Conservation (phyloP, 208 protist genomes). For the Leishmania turanica region DNA sequence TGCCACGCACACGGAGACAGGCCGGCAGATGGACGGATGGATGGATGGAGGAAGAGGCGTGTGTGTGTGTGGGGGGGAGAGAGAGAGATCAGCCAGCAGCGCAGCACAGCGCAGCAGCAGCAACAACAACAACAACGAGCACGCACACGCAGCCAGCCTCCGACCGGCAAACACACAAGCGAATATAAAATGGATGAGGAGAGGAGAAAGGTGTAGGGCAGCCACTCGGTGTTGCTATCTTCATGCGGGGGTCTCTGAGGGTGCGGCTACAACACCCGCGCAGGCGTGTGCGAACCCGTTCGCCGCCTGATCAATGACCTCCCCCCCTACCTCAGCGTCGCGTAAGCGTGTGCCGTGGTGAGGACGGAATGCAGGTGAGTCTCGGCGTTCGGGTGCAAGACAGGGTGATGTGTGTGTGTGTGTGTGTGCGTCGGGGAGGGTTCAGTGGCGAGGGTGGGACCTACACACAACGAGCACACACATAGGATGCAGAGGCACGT, state of each 20-base stretch:
- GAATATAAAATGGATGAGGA: too few relatives aligned
- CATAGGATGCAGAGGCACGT: not conserved
- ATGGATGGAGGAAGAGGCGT: not conserved
- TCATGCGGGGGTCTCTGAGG: not conserved
- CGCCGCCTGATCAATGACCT: too few relatives aligned
- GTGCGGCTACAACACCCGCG: not conserved
- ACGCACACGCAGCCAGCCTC: not conserved
- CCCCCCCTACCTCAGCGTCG: too few relatives aligned
- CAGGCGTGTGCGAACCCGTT: too few relatives aligned
- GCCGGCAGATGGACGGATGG: not conserved
- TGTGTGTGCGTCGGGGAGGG: not conserved
- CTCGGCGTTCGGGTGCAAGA: not conserved
- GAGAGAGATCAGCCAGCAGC: conserved; percentile 9
- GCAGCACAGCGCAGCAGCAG: not conserved
- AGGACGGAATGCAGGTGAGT: not conserved
- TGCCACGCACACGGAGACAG: not conserved
- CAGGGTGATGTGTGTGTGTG: not conserved
- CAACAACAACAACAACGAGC: not conserved
- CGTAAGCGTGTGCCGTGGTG: too few relatives aligned
- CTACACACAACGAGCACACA: not conserved
- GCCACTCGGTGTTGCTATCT: not conserved
- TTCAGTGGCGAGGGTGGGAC: not conserved
- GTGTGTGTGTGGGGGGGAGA: not conserved
- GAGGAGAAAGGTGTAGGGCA: not conserved
- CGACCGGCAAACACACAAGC: not conserved